phyloP scores from a whole-genome alignment of 768 basidiomycete genomes.

The Candolleomyces aberdarensis region DNA sequence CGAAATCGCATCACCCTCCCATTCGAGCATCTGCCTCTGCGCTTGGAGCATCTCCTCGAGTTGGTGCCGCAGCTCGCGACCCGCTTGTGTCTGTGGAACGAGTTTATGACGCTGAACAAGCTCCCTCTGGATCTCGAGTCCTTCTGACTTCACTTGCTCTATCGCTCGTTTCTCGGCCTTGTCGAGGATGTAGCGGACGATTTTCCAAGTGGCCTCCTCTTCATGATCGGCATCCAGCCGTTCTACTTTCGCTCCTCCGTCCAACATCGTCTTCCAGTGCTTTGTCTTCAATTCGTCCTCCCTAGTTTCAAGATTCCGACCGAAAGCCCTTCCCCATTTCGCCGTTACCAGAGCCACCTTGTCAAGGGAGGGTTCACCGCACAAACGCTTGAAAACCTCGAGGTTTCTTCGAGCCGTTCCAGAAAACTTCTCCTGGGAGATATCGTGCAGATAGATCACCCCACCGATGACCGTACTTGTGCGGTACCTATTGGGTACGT shows the following conservation, averaged over 20 bases:
- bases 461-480: conserved; percentile 18
- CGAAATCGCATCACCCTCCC: background rate
- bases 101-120: background rate
- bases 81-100: background rate
- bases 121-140: background rate
- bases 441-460: conserved; percentile 22
- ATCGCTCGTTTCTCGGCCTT: too few relatives aligned
- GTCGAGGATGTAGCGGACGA: background rate
- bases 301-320: background rate
- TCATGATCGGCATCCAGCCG: background rate
- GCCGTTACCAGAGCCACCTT: conserved; percentile 29
- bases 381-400: conserved; percentile 22
- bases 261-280: background rate
- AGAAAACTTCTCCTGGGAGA: conserved; percentile 24
- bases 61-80: background rate
- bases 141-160: background rate
- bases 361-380: conserved; percentile 15
- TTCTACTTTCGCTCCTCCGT: background rate
- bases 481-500: conserved; percentile 13
- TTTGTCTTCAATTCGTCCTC: background rate
- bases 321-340: conserved; percentile 25
- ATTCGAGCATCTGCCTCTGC: background rate
- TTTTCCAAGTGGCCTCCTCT: background rate
- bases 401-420: conserved; percentile 26
- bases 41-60: background rate